Conservation (phyloP, 768 basidiomycete species). For the Suillus tomentosus region DNA sequence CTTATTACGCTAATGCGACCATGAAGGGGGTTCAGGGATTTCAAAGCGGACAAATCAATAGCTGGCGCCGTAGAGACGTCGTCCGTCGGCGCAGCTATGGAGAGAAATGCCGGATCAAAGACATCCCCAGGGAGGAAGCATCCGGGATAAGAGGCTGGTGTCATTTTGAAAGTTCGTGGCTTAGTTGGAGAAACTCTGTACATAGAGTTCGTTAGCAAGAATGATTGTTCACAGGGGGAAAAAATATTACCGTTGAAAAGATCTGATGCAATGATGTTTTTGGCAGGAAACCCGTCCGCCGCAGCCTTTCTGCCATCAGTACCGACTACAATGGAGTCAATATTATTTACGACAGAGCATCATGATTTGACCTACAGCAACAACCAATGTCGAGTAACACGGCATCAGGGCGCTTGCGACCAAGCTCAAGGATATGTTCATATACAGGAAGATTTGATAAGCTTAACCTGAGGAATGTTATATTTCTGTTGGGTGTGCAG, state of each 20-base stretch:
- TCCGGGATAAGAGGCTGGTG: no score
- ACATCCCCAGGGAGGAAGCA: no score
- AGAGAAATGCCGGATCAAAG: no score
- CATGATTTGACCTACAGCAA: not conserved
- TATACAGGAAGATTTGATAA: not conserved
- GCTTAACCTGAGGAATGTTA: not conserved
- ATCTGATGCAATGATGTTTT: constrained; percentile 4
- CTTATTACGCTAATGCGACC: no score
- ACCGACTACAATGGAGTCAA: not conserved
- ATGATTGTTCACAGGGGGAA: no score
- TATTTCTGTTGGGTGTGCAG: not conserved
- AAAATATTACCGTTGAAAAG: not conserved
- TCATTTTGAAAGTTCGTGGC: no score
- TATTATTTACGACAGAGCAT: not conserved
- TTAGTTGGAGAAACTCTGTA: no score
- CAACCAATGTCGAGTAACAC: not conserved
- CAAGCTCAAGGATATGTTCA: not conserved
- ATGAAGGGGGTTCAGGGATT: no score
- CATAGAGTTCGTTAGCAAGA: no score
- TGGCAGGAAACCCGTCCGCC: not conserved
- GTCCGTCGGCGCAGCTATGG: no score
- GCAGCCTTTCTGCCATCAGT: not conserved
- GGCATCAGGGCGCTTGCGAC: not conserved
- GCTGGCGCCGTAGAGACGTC: no score
- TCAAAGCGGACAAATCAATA: no score